phyloP scores from a whole-genome alignment of 371 early-diverging fungal species.

The Apophysomyces sp. region DNA sequence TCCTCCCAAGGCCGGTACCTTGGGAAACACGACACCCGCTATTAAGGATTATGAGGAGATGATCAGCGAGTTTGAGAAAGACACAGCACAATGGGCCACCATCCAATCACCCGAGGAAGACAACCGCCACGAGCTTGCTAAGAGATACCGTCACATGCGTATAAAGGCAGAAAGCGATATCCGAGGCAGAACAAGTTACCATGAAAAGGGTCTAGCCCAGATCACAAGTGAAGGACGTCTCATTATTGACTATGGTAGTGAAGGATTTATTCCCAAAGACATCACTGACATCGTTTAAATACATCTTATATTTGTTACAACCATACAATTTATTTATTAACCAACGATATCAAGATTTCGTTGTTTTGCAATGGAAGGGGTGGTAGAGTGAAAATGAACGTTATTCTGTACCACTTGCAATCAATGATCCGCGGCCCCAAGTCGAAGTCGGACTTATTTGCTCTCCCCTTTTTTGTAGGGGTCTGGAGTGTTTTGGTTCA shows the following conservation, averaged over 20 bases:
- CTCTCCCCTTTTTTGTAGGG: no score
- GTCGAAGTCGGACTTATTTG: no score
- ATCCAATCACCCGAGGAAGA: slow-evolving; percentile 7
- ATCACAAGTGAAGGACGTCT: not conserved
- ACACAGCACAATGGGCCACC: slow-evolving; percentile 29
- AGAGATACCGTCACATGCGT: not conserved
- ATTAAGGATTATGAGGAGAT: slow-evolving; percentile 17
- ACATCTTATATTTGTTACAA: not conserved
- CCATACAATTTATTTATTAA: no score
- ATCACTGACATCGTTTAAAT: slow-evolving; percentile 16
- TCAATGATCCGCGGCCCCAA: no score
- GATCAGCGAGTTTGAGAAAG: slow-evolving; percentile 16
- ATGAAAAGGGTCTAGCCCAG: not conserved
- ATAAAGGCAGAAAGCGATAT: not conserved
- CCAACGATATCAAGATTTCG: no score
- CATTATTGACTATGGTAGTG: slow-evolving; percentile 6
- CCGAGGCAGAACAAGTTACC: not conserved
- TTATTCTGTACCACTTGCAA: no score
- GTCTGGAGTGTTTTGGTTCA: no score
- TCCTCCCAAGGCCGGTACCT: slow-evolving; percentile 28
- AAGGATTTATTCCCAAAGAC: slow-evolving; percentile 8
- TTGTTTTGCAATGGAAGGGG: no score
- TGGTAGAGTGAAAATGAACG: no score
- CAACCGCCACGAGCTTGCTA: slow-evolving; percentile 5
- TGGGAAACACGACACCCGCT: slow-evolving; percentile 12